Conservation (phyloP, 2,329 filamentous ascomycete genomes). For the Arthrocladium fulminans region DNA sequence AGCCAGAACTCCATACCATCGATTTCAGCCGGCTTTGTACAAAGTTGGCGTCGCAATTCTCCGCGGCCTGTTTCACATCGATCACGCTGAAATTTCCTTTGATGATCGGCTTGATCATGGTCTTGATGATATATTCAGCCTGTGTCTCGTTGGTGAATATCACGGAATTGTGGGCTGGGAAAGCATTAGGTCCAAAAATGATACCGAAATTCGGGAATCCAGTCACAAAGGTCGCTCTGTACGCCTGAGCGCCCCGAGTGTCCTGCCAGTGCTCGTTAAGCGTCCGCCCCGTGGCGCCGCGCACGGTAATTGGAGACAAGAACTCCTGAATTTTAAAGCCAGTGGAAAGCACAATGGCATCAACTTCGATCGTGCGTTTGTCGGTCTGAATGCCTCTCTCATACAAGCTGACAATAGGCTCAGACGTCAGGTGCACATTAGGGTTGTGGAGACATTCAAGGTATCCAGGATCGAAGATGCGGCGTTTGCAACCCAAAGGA, state of each 20-base stretch:
- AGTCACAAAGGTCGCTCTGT: conserved; percentile 40
- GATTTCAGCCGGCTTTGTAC: conserved; percentile 39
- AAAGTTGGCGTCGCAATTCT: conserved; percentile 37
- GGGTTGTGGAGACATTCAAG: conserved; percentile 44
- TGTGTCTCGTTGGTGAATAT: conserved; percentile 53
- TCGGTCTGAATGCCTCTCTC: not conserved
- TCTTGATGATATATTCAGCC: conserved; percentile 47
- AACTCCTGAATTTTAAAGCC: conserved; percentile 31
- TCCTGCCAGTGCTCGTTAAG: conserved; percentile 28
- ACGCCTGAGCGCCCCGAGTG: conserved; percentile 26
- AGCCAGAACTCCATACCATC: conserved; percentile 42
- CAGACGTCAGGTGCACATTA: conserved; percentile 44
- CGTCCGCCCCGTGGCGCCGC: conserved; percentile 22
- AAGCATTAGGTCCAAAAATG: conserved; percentile 49
- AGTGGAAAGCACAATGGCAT: conserved; percentile 29
- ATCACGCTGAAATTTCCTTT: conserved; percentile 35
- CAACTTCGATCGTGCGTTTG: conserved; percentile 15
- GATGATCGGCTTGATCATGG: conserved; percentile 48
- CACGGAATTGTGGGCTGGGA: conserved; percentile 52
- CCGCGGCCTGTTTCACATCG: conserved; percentile 42
- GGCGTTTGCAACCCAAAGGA: conserved; percentile 52
- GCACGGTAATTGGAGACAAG: conserved; percentile 27
- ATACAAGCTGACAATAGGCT: not conserved
- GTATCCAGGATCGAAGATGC: conserved; percentile 52
- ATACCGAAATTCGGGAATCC: conserved; percentile 59